These are phyloP conservation scores for Phialophora verrucosa DNA, from an alignment of 2,329 filamentous ascomycete genomes.

Conservation along the genomic window DNA sequence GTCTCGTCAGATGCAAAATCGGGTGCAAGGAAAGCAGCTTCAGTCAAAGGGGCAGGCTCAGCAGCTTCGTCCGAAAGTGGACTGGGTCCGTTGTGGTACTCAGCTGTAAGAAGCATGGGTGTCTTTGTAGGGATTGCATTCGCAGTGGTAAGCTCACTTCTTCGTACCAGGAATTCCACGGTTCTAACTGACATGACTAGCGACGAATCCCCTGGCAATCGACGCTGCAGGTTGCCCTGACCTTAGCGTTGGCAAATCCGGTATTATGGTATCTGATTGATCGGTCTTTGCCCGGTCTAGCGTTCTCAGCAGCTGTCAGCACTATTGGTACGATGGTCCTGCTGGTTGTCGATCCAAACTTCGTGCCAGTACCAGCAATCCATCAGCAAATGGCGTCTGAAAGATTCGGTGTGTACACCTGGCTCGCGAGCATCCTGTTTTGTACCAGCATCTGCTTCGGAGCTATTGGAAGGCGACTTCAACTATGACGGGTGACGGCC, in stretches of 20 bases:
- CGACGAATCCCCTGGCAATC: constrained; percentile 92
- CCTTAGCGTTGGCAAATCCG: constrained; percentile 87
- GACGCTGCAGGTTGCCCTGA: constrained; percentile 88
- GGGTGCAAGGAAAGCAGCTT: constrained; percentile 29
- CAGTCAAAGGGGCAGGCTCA: constrained; percentile 30
- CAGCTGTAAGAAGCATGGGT: constrained; percentile 70
- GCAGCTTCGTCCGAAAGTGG: constrained; percentile 43
- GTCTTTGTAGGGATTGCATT: constrained; percentile 76
- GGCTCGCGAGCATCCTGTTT: constrained; percentile 92
- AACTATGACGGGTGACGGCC: constrained; percentile 27
- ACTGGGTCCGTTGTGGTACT: constrained; percentile 73
- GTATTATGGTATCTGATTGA: constrained; percentile 97
- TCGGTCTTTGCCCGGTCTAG: constrained; percentile 81
- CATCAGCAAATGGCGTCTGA: constrained; percentile 47
- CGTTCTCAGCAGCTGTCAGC: constrained; percentile 76
- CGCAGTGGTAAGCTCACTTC: constrained; percentile 71
- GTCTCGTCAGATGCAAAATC: constrained; percentile 47
- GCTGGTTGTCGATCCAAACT: constrained; percentile 75
- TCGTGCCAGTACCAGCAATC: constrained; percentile 71
- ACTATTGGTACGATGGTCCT: constrained; percentile 74
- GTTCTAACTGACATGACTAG: constrained; percentile 53
- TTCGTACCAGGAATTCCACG: constrained; percentile 26
- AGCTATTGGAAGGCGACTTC: constrained; percentile 82
- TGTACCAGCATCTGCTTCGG: constrained; percentile 96
- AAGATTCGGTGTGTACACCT: constrained; percentile 71